A percentile compares a stretch with the other conserved stretches of the same genome.
These are phyloP conservation scores for Raffaelea arxii DNA, from an alignment of 2,329 filamentous ascomycete species.

Conservation along the genomic window DNA sequence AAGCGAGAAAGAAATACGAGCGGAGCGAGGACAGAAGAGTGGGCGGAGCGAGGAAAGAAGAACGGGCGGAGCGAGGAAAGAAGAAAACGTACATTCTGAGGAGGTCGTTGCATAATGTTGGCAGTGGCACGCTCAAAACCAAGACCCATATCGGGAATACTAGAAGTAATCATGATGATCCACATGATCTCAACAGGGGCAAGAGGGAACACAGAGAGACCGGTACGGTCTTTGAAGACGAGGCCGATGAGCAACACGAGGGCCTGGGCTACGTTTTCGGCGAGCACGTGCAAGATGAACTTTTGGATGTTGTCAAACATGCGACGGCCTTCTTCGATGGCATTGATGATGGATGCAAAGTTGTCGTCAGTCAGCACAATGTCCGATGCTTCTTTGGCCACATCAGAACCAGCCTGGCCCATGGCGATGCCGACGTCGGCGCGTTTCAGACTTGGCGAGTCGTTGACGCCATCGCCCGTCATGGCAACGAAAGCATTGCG, in stretches of 20 bases:
- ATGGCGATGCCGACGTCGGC: constrained; percentile 60
- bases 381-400: constrained; percentile 55
- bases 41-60: too few relatives aligned
- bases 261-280: constrained; percentile 54
- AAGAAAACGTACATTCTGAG: constrained; percentile 31
- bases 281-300: constrained; percentile 33
- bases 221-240: constrained; percentile 49
- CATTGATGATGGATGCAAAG: constrained; percentile 61
- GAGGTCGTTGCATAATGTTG: constrained; percentile 52
- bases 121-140: constrained; percentile 54
- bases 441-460: constrained; percentile 53
- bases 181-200: constrained; percentile 59
- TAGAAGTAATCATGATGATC: constrained; percentile 63
- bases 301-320: constrained; percentile 60
- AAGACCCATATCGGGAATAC: constrained; percentile 57
- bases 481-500: constrained; percentile 53
- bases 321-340: constrained; percentile 54
- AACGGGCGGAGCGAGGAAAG: background rate
- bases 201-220: constrained; percentile 55
- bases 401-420: constrained; percentile 50
- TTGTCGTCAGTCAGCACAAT: constrained; percentile 61
- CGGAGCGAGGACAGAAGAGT: too few relatives aligned
- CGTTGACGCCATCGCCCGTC: constrained; percentile 65
- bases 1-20: too few relatives aligned
- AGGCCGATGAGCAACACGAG: constrained; percentile 47